Evolutionary conservation across 352 stramenopile species (phyloP).

Genomic region (Pythium vanterpoolii): DNA sequence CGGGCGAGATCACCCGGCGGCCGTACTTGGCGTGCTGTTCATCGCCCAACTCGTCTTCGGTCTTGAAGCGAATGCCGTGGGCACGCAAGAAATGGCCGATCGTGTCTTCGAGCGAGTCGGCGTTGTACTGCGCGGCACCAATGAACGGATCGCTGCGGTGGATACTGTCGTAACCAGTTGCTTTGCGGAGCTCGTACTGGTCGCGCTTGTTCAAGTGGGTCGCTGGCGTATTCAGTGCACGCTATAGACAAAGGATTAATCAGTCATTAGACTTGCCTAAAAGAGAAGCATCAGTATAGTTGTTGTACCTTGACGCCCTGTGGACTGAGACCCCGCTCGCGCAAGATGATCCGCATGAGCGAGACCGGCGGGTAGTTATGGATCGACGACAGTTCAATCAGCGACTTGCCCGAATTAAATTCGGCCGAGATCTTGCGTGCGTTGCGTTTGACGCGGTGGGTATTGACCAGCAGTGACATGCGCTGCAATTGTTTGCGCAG

Average conservation of each 20-base stretch:
- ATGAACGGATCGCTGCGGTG: conserved; percentile 84
- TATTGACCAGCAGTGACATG: conserved; percentile 86
- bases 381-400: conserved; percentile 68
- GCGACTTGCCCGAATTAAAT: conserved; percentile 67
- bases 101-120: conserved; percentile 66
- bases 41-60: conserved; percentile 59
- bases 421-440: conserved; percentile 56
- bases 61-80: conserved; percentile 72
- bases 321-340: conserved; percentile 57
- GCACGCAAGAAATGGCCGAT: conserved; percentile 70
- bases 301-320: conserved; percentile 19
- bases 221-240: conserved; percentile 42
- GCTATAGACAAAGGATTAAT: conserved; percentile 25
- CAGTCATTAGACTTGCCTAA: not conserved
- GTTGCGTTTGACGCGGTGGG: conserved; percentile 69
- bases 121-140: conserved; percentile 61
- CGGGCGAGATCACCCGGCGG: conserved; percentile 72
- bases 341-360: conserved; percentile 80
- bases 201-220: conserved; percentile 64
- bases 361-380: conserved; percentile 85
- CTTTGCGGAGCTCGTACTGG: conserved; percentile 66
- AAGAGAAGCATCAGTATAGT: conserved; percentile 15
- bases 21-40: conserved; percentile 67
- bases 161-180: conserved; percentile 76
- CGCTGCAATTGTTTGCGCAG: conserved; percentile 81